Evolutionary conservation across 257 asterid species (phyloP), one percentile per base, ranked within the genome.

Genomic region (Solanum chilense): DNA sequence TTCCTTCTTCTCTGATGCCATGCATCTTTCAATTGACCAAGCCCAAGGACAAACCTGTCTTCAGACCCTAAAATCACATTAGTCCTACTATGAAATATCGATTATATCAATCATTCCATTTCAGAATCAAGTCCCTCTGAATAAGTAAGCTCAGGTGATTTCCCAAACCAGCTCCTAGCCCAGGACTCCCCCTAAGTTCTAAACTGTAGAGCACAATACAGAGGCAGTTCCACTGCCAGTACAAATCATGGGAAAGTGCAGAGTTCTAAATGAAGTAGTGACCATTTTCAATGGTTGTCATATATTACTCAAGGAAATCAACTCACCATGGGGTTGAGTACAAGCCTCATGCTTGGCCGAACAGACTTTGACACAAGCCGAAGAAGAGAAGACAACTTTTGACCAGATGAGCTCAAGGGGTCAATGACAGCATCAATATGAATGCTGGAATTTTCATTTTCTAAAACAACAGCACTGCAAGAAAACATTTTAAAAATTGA

Each of bases 361-460:
- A 92, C 84, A 47, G 92, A 93, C 92, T 96, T 97, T 12, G 96
- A 94, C 91, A 97, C 91, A 87, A 96, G 87, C 86, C 95, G 91
- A 62, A 97, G 99, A 91, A 97, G 96, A 86, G 98, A 96, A 76
- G 99, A 90, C 76, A 97, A 87, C 92, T 95, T 97, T 93, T 97
- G 99, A 88, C 99, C 99, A 89, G 99, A 92, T 82, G 99, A 88
- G 90, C 99, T 97, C 94, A 97, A 90, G 89, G 99, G 99, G 93
- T 97, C 99, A 87, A 97, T 88, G 68, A 97, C 98, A 29, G 98
- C 99, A 95, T 97, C 99, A 87, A 97, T 94, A 87, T 96, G 99
- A 87, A 97, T 94, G 94, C 95, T 92, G 83, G 99, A 92, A 87
- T 88, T 87, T 89, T 95, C 96, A 87, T 96, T 95, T 87, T 91